Evolutionary conservation across 2,329 filamentous ascomycete genomes (phyloP).

Genomic region (Talaromyces sp.): DNA sequence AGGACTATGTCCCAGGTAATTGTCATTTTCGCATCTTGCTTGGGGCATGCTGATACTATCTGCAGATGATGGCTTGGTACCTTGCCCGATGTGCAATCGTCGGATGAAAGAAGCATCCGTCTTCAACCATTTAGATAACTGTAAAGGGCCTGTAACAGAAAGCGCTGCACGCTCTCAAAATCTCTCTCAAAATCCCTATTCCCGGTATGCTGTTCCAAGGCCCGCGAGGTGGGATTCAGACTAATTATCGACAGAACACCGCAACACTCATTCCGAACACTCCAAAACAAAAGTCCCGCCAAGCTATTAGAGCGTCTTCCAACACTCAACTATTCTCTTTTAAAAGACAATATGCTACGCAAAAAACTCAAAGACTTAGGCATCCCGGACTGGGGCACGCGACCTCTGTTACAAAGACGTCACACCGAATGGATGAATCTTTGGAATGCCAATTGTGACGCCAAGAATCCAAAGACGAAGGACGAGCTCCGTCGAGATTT

Average conservation of each 20-base stretch:
- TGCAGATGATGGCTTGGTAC: conserved; percentile 69
- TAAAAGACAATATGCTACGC: conserved; percentile 73
- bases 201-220: conserved; percentile 27
- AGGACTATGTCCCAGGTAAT: conserved; percentile 37
- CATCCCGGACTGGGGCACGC: conserved; percentile 67
- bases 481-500: conserved; percentile 72
- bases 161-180: conserved; percentile 20
- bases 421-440: conserved; percentile 93
- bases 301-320: conserved; percentile 64
- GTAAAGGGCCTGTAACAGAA: conserved; percentile 34
- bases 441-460: conserved; percentile 97
- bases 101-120: conserved; percentile 78
- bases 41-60: conserved; percentile 1
- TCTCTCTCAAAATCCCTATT: conserved; percentile 13
- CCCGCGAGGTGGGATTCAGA: not conserved
- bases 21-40: conserved; percentile 20
- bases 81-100: conserved; percentile 76
- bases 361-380: conserved; percentile 81
- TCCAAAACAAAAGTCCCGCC: conserved; percentile 10
- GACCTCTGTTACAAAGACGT: conserved; percentile 68
- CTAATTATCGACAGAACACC: conserved; percentile 21
- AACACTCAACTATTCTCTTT: conserved; percentile 76
- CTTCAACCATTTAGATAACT: conserved; percentile 75
- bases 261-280: conserved; percentile 1
- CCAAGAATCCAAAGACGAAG: conserved; percentile 67